Conservation (phyloP, 306 rosid genomes). For the Rubus idaeus region DNA sequence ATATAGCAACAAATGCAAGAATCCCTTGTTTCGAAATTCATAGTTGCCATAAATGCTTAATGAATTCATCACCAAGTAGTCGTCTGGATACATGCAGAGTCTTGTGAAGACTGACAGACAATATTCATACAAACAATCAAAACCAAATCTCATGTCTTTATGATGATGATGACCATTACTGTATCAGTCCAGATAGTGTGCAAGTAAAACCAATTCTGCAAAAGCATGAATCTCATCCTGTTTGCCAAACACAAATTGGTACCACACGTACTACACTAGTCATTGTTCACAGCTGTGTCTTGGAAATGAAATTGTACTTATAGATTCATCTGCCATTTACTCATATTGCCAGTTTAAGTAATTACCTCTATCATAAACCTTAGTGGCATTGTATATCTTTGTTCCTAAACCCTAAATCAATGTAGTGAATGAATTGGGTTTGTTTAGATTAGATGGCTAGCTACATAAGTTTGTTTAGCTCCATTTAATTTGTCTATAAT, state of each 20-base stretch:
- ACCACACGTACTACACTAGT: background rate
- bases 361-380: background rate
- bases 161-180: background rate
- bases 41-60: background rate
- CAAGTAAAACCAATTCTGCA: conserved; percentile 11
- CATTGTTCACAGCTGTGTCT: background rate
- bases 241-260: background rate
- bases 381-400: background rate
- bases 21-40: no score
- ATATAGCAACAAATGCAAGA: no score
- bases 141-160: conserved; percentile 6
- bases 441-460: background rate
- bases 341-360: background rate
- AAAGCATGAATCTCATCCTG: background rate
- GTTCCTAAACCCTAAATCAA: background rate
- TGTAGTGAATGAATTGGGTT: background rate
- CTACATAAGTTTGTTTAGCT: background rate
- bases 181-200: background rate
- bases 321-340: background rate
- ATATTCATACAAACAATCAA: background rate
- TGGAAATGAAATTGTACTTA: background rate
- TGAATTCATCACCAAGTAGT: background rate
- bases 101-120: conserved; percentile 9
- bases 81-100: background rate
- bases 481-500: background rate